Conservation (phyloP, 208 protist genomes). For the Trypanosoma melophagium region DNA sequence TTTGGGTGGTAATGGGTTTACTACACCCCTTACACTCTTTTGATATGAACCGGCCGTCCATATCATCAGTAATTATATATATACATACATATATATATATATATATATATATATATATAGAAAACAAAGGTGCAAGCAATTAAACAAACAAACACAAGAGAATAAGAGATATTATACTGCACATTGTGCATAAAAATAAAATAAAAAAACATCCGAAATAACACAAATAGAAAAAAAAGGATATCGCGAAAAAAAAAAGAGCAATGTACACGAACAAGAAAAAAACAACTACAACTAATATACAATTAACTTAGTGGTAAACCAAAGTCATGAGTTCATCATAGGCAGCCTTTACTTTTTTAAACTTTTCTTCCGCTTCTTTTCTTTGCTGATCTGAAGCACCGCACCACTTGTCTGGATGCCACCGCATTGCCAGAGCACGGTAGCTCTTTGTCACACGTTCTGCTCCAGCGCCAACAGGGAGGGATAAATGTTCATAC, state of each 20-base stretch:
- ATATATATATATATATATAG: not conserved
- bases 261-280: slow-evolving; percentile 1
- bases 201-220: not conserved
- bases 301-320: not conserved
- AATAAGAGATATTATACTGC: not conserved
- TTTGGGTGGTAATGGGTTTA: too few species aligned
- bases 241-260: not conserved
- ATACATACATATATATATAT: not conserved
- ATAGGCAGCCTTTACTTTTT: slow-evolving; percentile 62
- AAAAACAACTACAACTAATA: slow-evolving; percentile 22
- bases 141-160: not conserved
- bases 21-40: too few species aligned
- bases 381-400: slow-evolving; percentile 28
- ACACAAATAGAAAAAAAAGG: slow-evolving; percentile 25
- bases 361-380: slow-evolving; percentile 63
- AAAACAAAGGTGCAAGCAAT: not conserved
- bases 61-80: not conserved
- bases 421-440: slow-evolving; percentile 70
- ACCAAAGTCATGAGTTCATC: slow-evolving; percentile 54
- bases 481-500: slow-evolving; percentile 25
- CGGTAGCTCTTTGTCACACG: slow-evolving; percentile 45
- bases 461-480: slow-evolving; percentile 18
- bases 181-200: not conserved
- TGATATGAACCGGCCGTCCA: too few species aligned
- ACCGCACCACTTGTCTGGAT: slow-evolving; percentile 73